These are phyloP conservation scores for Rhodotorula mucilaginosa DNA, from an alignment of 1,284 basidiomycete species.

Conservation along the genomic window DNA sequence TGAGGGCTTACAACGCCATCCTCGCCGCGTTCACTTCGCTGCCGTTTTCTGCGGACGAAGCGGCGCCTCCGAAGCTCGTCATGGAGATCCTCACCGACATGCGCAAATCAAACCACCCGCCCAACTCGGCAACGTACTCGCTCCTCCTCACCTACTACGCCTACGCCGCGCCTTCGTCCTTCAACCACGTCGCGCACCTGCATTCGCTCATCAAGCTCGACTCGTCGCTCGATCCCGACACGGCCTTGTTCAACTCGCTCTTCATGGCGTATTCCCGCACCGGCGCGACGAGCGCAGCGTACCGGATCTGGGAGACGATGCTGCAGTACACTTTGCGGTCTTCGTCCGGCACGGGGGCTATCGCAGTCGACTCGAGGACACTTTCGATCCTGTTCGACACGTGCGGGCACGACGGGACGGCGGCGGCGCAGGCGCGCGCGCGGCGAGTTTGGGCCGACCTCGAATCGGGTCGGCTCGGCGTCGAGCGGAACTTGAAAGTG, in stretches of 20 bases:
- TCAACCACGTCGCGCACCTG: conserved; percentile 58
- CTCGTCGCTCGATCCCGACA: conserved; percentile 68
- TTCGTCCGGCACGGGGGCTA: conserved; percentile 16
- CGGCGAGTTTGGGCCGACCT: conserved; percentile 30
- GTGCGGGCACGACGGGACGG: conserved; percentile 62
- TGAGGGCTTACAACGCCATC: conserved; percentile 36
- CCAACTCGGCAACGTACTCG: conserved; percentile 66
- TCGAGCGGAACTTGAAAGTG: conserved; percentile 56
- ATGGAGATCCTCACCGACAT: conserved; percentile 81
- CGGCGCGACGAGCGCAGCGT: conserved; percentile 66
- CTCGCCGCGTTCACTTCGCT: conserved; percentile 39
- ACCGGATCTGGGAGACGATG: conserved; percentile 77
- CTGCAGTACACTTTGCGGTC: conserved; percentile 54
- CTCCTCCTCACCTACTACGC: conserved; percentile 61
- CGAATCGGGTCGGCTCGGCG: conserved; percentile 52
- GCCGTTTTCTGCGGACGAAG: conserved; percentile 11
- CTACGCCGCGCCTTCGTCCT: conserved; percentile 23
- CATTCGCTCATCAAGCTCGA: conserved; percentile 79
- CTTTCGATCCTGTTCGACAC: conserved; percentile 81
- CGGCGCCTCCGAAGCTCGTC: conserved; percentile 64
- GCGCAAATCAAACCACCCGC: conserved; percentile 62
- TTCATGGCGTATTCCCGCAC: conserved; percentile 85
- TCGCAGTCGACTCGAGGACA: conserved; percentile 60
- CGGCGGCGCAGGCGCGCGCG: conserved; percentile 6
- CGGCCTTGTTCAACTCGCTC: conserved; percentile 75